Evolutionary conservation across 352 stramenopile species (phyloP).

Genomic region (Globisporangium okanoganense): DNA sequence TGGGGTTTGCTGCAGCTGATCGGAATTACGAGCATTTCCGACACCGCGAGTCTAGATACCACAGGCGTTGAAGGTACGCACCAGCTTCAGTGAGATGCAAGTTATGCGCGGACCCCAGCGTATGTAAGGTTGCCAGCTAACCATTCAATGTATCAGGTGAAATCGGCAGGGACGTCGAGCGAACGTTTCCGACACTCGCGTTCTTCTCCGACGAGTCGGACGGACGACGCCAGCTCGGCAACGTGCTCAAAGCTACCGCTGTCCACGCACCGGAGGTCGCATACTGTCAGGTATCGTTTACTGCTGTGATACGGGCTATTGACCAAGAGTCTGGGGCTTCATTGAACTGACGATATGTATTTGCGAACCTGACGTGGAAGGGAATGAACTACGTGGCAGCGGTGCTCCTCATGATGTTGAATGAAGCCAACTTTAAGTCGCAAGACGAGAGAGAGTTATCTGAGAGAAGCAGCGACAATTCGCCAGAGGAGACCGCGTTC

Average conservation of each 20-base stretch:
- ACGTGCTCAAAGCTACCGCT: constrained; percentile 70
- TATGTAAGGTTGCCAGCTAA: not conserved
- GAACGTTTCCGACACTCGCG: constrained; percentile 55
- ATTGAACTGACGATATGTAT: not conserved
- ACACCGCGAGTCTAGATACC: constrained; percentile 30
- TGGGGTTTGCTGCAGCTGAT: constrained; percentile 27
- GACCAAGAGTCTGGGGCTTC: not conserved
- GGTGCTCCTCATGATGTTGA: constrained; percentile 47
- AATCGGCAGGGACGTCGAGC: constrained; percentile 66
- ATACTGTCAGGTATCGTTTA: constrained; percentile 65
- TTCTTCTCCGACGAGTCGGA: constrained; percentile 54
- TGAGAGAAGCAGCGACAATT: constrained; percentile 12
- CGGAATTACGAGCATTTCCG: constrained; percentile 29
- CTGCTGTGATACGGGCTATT: not conserved
- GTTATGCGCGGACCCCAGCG: not conserved
- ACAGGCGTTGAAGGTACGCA: constrained; percentile 63
- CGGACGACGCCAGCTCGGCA: constrained; percentile 52
- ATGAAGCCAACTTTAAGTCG: constrained; percentile 4
- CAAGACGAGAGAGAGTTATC: not conserved
- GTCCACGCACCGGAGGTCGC: constrained; percentile 49
- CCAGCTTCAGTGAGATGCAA: not conserved
- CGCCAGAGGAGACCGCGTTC: constrained; percentile 51
- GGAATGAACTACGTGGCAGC: constrained; percentile 87
- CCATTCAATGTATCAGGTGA: constrained; percentile 32
- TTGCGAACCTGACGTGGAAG: constrained; percentile 17